phyloP scores from a whole-genome alignment of 768 basidiomycete species.

The Mycena galericulata region DNA sequence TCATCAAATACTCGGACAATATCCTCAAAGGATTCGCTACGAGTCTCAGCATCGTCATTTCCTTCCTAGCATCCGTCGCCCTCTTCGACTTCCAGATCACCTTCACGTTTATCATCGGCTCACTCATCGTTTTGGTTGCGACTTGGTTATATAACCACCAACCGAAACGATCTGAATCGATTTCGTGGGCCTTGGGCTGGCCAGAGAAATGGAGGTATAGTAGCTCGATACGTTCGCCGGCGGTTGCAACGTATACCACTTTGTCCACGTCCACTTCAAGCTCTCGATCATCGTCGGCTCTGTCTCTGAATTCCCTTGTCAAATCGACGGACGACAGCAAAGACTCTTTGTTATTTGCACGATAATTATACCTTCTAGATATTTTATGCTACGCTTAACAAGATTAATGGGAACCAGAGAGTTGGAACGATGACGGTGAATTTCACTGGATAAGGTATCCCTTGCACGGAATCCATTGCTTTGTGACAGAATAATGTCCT shows the following conservation, averaged over 20 bases:
- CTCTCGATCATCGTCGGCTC: slow-evolving; percentile 37
- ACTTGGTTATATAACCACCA: slow-evolving; percentile 95
- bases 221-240: slow-evolving; percentile 28
- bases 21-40: slow-evolving; percentile 96
- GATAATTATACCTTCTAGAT: slow-evolving; percentile 15
- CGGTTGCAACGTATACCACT: slow-evolving; percentile 18
- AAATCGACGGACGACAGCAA: slow-evolving; percentile 34
- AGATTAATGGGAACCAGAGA: slow-evolving; percentile 4
- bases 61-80: slow-evolving; percentile 91
- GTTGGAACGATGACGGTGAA: no score
- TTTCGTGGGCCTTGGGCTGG: slow-evolving; percentile 35
- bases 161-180: slow-evolving; percentile 43
- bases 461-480: no score
- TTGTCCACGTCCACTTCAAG: slow-evolving; percentile 28
- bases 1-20: slow-evolving; percentile 95
- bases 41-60: slow-evolving; percentile 92
- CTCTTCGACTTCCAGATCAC: slow-evolving; percentile 93
- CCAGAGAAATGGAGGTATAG: slow-evolving; percentile 37
- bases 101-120: slow-evolving; percentile 86
- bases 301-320: slow-evolving; percentile 30
- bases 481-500: no score
- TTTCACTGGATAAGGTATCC: no score
- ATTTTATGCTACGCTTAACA: neutral
- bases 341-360: slow-evolving; percentile 34
- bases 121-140: slow-evolving; percentile 83